These are phyloP conservation scores for Saksenaea oblongispora DNA, from an alignment of 371 early-diverging fungal species.

Conservation along the genomic window DNA sequence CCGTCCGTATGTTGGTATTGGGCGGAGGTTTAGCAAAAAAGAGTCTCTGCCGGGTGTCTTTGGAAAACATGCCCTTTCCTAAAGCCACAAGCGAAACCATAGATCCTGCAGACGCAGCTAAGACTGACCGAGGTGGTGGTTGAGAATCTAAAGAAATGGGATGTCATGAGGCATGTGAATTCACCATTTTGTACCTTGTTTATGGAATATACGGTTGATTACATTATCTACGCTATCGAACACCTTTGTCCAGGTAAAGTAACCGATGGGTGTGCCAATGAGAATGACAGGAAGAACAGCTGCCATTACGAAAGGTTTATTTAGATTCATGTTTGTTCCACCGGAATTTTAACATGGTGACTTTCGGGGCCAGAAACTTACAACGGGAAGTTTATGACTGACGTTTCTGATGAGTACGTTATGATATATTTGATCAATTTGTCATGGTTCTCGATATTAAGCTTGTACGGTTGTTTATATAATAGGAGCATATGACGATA, in stretches of 20 bases:
- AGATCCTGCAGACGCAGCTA: slow-evolving; percentile 25
- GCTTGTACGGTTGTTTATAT: too few species aligned
- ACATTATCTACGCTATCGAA: slow-evolving; percentile 31
- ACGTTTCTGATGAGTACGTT: too few species aligned
- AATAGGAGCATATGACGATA: too few species aligned
- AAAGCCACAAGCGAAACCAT: slow-evolving; percentile 24
- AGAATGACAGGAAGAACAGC: slow-evolving; percentile 37
- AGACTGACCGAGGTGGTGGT: slow-evolving; percentile 18
- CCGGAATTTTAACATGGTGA: too few species aligned
- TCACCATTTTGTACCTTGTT: neutral
- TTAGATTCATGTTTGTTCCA: neutral
- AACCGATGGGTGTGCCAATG: slow-evolving; percentile 41
- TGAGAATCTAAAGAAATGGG: neutral
- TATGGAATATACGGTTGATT: slow-evolving; percentile 7
- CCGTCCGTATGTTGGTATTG: slow-evolving; percentile 33
- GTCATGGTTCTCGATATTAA: too few species aligned
- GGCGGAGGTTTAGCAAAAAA: slow-evolving; percentile 46
- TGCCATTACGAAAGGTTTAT: slow-evolving; percentile 26
- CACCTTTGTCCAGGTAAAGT: slow-evolving; percentile 38
- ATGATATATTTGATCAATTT: too few species aligned
- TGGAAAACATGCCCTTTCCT: slow-evolving; percentile 27
- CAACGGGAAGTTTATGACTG: too few species aligned
- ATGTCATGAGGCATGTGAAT: neutral
- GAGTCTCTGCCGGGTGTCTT: slow-evolving; percentile 34
- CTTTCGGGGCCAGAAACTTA: too few species aligned